Base-by-base conservation (phyloP, 257 asterid genomes). In the Echium plantagineum region DNA sequence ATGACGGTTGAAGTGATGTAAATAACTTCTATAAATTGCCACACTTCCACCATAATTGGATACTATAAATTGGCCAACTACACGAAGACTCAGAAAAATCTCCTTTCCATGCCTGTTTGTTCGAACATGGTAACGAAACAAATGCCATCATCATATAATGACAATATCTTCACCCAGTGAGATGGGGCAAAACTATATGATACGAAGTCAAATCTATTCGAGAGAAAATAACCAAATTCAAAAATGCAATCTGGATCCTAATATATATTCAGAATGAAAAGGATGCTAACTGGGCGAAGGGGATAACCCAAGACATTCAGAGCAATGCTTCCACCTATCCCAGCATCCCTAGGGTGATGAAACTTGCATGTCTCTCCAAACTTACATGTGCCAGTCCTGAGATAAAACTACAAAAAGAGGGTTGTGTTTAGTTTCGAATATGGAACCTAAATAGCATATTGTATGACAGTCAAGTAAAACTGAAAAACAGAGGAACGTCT, bases 361-460 rank as follows among this genome's bases (percentile, higher is more conserved):
- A 83, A 90, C 70, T 81, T 90, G 86, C 97, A 90, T 0, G 94
- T 83, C 58, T 85, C 85, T 60, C 97, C 97, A 77, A 81, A 90
- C 71, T 86, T 90, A 83, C 97, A 90, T 68, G 94, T 81, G 58
- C 97, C 97, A 9, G 96, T 90, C 82, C 86, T 86, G 72, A 90
- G 70, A 80, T 79, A 90, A 78, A 85, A 83, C 98, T 90, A 68
- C 65, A 59, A 52, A 42, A 71, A 59, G 55, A 59, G 52, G 26
- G 22, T 6, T 47, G 48, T 42, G 17, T 35, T 52, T 61, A 64
- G 48, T 66, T 31, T 53, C 53, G 16, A 64, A 35, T 35, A 35
- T 1, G 46, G 7, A 35, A 35, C 46, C 46, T 35, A 13, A 35
- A 58, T 58, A 63, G 0, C 32, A 28, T 3, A 28, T 6, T 28